These are phyloP conservation scores for Debaryomyces castellii DNA, from an alignment of 805 yeast genomes.

Conservation along the genomic window DNA sequence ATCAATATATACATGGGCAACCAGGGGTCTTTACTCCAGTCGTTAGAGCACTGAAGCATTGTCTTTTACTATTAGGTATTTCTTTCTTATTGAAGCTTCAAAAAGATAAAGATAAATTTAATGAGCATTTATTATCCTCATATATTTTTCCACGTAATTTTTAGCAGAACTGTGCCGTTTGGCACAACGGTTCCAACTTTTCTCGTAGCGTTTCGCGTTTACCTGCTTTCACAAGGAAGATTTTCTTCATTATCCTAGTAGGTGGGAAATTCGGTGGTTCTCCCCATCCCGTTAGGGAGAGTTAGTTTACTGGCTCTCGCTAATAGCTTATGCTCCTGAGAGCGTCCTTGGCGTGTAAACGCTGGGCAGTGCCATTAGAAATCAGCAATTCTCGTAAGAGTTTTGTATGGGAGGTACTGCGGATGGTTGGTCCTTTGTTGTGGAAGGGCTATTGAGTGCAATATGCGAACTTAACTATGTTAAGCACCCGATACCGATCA, in stretches of 20 bases:
- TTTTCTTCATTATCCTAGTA: conserved; percentile 21
- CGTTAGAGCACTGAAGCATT: too few relatives aligned
- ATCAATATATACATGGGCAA: too few relatives aligned
- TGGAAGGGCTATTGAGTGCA: conserved; percentile 56
- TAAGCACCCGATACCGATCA: conserved; percentile 65
- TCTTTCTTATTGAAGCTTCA: too few relatives aligned
- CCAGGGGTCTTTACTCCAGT: too few relatives aligned
- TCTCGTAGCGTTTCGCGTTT: conserved; percentile 48
- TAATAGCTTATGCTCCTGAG: conserved; percentile 46
- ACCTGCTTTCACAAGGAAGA: conserved; percentile 39
- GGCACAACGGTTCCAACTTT: conserved; percentile 27
- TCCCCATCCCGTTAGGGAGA: conserved; percentile 40
- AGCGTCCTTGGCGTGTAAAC: conserved; percentile 55
- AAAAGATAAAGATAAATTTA: too few relatives aligned
- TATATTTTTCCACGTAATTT: not conserved
- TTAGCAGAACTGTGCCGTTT: conserved; percentile 4
- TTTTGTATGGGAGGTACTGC: conserved; percentile 54
- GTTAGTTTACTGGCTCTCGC: not conserved
- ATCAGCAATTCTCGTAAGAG: conserved; percentile 21
- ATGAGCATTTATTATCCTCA: too few relatives aligned
- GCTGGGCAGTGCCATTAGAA: conserved; percentile 62
- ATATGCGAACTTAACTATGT: conserved; percentile 46
- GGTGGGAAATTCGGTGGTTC: conserved; percentile 71
- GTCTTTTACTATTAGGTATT: too few relatives aligned
- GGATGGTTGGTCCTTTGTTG: conserved; percentile 50